phyloP scores from a whole-genome alignment of 2,329 filamentous ascomycete species.

The Ophiostoma fasciatum region DNA sequence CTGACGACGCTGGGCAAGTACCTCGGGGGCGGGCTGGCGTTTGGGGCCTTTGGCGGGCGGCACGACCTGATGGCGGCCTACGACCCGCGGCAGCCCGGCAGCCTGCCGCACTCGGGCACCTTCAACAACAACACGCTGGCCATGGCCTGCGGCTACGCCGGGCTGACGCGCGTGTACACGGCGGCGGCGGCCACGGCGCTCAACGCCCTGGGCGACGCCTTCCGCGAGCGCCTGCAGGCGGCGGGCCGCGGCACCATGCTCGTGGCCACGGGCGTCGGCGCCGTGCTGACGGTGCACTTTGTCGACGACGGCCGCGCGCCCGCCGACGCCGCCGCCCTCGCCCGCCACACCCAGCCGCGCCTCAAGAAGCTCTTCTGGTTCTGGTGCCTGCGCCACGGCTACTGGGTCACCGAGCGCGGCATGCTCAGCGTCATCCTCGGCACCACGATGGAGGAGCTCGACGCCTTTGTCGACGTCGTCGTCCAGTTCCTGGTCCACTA shows the following conservation, averaged over 20 bases:
- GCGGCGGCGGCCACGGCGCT: too few relatives aligned
- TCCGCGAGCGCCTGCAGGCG: conserved; percentile 7
- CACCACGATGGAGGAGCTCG: not conserved
- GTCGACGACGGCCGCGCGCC: not conserved
- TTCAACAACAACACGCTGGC: conserved; percentile 49
- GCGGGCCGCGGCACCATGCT: not conserved
- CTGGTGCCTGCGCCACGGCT: not conserved
- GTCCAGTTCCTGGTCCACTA: not conserved
- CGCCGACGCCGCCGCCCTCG: not conserved
- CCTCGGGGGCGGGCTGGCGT: conserved; percentile 41
- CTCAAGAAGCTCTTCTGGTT: not conserved
- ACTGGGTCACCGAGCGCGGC: not conserved
- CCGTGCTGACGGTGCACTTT: not conserved
- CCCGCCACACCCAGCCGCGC: not conserved
- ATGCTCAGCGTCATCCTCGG: not conserved
- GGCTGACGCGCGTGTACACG: conserved; percentile 20
- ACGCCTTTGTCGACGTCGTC: not conserved
- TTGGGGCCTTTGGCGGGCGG: conserved; percentile 43
- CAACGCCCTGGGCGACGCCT: conserved; percentile 8
- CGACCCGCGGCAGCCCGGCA: conserved; percentile 43
- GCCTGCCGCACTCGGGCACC: conserved; percentile 43
- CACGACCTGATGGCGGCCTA: conserved; percentile 57
- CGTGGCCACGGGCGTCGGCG: not conserved
- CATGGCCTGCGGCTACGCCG: conserved; percentile 38
- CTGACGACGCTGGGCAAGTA: conserved; percentile 42